Conservation (phyloP, 2,329 filamentous ascomycete genomes). For the Trematosphaeria pertusa region DNA sequence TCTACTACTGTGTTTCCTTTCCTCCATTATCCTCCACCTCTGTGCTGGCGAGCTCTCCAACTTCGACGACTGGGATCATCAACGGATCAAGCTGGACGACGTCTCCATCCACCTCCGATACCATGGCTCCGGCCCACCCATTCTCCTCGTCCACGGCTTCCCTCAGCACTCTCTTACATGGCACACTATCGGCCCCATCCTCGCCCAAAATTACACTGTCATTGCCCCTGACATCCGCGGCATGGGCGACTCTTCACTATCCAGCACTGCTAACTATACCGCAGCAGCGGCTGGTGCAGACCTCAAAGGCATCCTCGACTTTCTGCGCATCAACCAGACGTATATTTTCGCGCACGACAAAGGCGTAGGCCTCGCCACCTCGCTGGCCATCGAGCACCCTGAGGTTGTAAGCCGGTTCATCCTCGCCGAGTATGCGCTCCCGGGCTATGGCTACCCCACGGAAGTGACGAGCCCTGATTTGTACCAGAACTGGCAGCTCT, state of each 20-base stretch:
- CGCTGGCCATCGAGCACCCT: constrained; percentile 50
- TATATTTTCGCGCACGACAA: constrained; percentile 58
- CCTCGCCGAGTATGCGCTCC: constrained; percentile 52
- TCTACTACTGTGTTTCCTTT: background rate
- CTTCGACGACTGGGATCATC: constrained; percentile 23
- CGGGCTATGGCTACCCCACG: constrained; percentile 50
- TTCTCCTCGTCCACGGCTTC: constrained; percentile 53
- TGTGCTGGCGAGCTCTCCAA: background rate
- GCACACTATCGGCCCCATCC: constrained; percentile 16
- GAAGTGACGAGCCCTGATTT: constrained; percentile 49
- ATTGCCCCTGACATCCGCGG: constrained; percentile 22
- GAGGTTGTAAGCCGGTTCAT: constrained; percentile 45
- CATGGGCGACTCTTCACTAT: constrained; percentile 43
- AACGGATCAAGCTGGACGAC: constrained; percentile 34
- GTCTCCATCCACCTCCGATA: constrained; percentile 55
- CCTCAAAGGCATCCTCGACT: constrained; percentile 31
- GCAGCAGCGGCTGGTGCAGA: constrained; percentile 42
- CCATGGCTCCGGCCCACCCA: constrained; percentile 48
- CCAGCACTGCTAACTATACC: constrained; percentile 50
- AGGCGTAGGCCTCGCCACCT: constrained; percentile 52
- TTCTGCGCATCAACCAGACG: constrained; percentile 30
- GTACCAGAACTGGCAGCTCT: constrained; percentile 45
- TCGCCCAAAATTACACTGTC: constrained; percentile 21
- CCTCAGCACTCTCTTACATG: constrained; percentile 51
- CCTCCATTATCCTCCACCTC: background rate